Conservation (phyloP, 2,329 filamentous ascomycete species). For the Myriangium duriaei region DNA sequence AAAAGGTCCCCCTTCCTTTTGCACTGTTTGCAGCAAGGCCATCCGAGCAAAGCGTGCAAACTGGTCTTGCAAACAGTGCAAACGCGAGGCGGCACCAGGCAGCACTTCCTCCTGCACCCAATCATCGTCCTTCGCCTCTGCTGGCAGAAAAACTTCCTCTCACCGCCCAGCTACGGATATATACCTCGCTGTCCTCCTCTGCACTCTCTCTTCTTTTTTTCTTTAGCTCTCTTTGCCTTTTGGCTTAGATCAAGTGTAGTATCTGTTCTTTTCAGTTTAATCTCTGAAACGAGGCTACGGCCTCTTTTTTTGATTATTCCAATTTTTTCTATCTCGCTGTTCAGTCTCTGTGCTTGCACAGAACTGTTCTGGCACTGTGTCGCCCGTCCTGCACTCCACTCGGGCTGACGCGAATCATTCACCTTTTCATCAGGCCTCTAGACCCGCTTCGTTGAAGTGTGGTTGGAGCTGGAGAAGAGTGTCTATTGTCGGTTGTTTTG, state of each 20-base stretch:
- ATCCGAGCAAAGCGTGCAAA: too few relatives aligned
- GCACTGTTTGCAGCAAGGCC: too few relatives aligned
- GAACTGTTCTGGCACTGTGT: slow-evolving; percentile 6
- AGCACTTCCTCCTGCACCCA: too few relatives aligned
- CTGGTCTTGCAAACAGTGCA: too few relatives aligned
- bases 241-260: slow-evolving; percentile 10
- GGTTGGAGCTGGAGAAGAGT: slow-evolving; percentile 8
- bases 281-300: slow-evolving; percentile 10
- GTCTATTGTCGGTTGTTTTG: neutral
- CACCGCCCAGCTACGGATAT: neutral
- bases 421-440: slow-evolving; percentile 9
- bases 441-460: slow-evolving; percentile 1
- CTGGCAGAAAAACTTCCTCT: too few relatives aligned
- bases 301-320: slow-evolving; percentile 9
- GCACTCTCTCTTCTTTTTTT: slow-evolving; percentile 1
- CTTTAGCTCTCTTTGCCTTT: slow-evolving; percentile 9
- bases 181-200: neutral
- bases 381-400: slow-evolving; percentile 9
- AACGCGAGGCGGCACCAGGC: too few relatives aligned
- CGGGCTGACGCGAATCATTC: slow-evolving; percentile 8
- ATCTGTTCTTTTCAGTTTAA: slow-evolving; percentile 12
- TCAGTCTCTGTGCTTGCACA: slow-evolving; percentile 9
- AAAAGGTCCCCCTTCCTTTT: too few relatives aligned
- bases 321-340: slow-evolving; percentile 9
- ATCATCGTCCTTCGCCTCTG: too few relatives aligned